Base-by-base conservation (phyloP, 345 rosid genomes). In the Abelmoschus esculentus region DNA sequence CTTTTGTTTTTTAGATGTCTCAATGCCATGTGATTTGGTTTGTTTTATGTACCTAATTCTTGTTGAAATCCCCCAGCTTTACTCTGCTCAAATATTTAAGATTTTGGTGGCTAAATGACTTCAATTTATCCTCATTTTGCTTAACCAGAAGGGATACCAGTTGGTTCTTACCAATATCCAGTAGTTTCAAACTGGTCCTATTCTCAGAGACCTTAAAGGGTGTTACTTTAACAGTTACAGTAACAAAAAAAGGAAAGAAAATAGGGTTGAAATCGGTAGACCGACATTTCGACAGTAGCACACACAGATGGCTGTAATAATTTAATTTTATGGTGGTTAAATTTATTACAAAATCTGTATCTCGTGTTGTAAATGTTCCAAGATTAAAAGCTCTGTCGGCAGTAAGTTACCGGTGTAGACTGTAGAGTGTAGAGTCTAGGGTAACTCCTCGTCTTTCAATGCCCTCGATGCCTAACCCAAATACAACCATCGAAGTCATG, bases 1-100 rank as follows among this genome's bases (percentile, higher is more conserved):
- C 5, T 47, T 7, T 2, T 12, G 34, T 3, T 40, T 47, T 36
- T 14, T 28, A 28, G 42, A 42, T 32, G 69, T 31, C 67, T 58
- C 50, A 65, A 52, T 71, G 73, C 70, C 72, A 71, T 78, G 76
- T 76, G 62, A 61, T 74, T 73, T 71, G 77, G 70, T 68, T 28
- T 19, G 40, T 7, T 64, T 52, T 18, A 19, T 67, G 66, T 57
- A 52, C 69, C 75, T 0, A 22, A 38, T 29, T 70, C 14, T 11
- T n/a, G 10, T 38, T 38, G 7, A 34, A 3, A 9, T 9, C 15
- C 15, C 8, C 40, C 40, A 36, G 6, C 40, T 7, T 36, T 36
- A 8, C 54, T 50, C 19, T 36, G 40, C 54, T 50, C 19, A 15
- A 50, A 15, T 50, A 50, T 53, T 53, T 17, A 36, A 36, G 40